phyloP scores from a whole-genome alignment of 495 filamentous ascomycete species.

The Daldinia bambusicola region DNA sequence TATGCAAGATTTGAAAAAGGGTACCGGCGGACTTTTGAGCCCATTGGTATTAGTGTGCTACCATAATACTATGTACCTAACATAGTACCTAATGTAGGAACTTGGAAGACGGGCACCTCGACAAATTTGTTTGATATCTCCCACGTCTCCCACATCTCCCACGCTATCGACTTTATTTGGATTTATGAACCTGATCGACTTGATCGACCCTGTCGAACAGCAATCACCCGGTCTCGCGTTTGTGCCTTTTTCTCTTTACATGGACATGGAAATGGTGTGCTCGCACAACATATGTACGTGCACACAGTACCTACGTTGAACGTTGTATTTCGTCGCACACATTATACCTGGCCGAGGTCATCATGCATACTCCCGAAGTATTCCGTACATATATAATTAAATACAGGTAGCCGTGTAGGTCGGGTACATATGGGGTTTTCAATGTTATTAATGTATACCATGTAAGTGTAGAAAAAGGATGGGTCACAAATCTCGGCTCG shows the following conservation, averaged over 20 bases:
- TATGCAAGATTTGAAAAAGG: slow-evolving; percentile 3
- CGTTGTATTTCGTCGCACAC: slow-evolving; percentile 18
- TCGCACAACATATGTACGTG: slow-evolving; percentile 36
- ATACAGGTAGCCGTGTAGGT: no score
- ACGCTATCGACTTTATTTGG: neutral
- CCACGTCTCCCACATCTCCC: neutral
- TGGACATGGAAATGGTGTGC: slow-evolving; percentile 33
- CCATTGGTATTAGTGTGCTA: slow-evolving; percentile 2
- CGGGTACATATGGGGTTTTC: no score
- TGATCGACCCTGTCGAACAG: neutral
- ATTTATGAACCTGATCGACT: no score
- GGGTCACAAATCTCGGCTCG: neutral
- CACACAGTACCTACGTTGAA: slow-evolving; percentile 21
- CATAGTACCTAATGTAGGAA: no score
- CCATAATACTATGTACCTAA: no score
- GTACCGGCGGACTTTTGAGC: slow-evolving; percentile 10
- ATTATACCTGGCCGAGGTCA: slow-evolving; percentile 31
- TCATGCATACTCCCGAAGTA: slow-evolving; percentile 21
- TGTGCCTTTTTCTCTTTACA: slow-evolving; percentile 4
- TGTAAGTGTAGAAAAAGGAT: neutral
- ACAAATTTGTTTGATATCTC: slow-evolving; percentile 4
- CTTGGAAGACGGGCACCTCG: neutral
- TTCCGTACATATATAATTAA: no score
- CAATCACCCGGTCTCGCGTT: slow-evolving; percentile 9
- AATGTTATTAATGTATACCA: slow-evolving; percentile 2